These are phyloP conservation scores for Trametes cinnabarina DNA, from an alignment of 768 basidiomycete genomes.

Conservation along the genomic window DNA sequence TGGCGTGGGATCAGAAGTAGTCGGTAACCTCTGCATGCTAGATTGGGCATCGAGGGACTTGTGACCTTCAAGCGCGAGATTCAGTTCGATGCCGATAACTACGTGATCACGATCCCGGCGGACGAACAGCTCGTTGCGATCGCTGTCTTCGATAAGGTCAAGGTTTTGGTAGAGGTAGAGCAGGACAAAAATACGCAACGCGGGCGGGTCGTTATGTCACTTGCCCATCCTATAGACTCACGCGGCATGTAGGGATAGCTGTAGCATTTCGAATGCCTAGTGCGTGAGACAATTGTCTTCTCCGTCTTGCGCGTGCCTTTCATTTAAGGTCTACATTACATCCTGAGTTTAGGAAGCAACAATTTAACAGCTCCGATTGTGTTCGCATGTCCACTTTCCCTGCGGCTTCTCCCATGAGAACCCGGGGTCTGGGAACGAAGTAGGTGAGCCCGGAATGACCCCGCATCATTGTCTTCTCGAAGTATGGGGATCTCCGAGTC, in stretches of 20 bases:
- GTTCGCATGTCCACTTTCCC: constrained; percentile 8
- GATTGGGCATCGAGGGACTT: constrained; percentile 91
- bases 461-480: constrained; percentile 8
- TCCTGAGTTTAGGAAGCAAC: constrained; percentile 13
- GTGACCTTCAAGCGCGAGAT: constrained; percentile 91
- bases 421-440: constrained; percentile 4
- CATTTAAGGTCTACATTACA: constrained; percentile 8
- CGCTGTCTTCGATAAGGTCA: constrained; percentile 91
- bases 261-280: constrained; percentile 10
- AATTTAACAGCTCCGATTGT: constrained; percentile 1
- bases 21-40: constrained; percentile 30
- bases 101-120: constrained; percentile 69
- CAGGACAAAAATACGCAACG: constrained; percentile 93
- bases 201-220: constrained; percentile 83
- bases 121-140: constrained; percentile 51
- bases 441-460: constrained; percentile 6
- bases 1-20: constrained; percentile 3
- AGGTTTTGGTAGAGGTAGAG: constrained; percentile 87
- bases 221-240: constrained; percentile 66
- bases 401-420: constrained; percentile 15
- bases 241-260: constrained; percentile 33
- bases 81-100: constrained; percentile 89
- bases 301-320: constrained; percentile 8
- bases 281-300: constrained; percentile 13
- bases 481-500: constrained; percentile 19